Evolutionary conservation across 768 basidiomycete genomes (phyloP).

Genomic region (Postia placenta): DNA sequence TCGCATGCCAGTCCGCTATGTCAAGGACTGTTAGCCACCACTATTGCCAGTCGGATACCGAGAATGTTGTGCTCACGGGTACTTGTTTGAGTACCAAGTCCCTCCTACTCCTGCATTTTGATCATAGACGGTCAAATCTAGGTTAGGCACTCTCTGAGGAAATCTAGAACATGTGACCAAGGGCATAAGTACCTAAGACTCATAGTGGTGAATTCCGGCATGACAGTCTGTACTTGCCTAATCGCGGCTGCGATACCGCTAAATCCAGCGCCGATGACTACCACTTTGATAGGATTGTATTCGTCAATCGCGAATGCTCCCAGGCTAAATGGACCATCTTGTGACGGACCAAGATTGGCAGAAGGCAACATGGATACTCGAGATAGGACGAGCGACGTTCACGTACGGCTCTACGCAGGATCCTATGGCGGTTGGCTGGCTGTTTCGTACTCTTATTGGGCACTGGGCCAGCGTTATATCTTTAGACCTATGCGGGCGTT

Average conservation of each 20-base stretch:
- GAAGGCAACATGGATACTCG: no score
- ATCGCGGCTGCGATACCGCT: slow-evolving; percentile 56
- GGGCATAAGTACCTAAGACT: no score
- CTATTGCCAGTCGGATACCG: no score
- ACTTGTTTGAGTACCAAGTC: slow-evolving; percentile 52
- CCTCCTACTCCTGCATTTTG: slow-evolving; percentile 55
- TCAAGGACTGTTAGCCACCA: background rate
- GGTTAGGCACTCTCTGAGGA: slow-evolving; percentile 32
- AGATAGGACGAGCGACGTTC: no score
- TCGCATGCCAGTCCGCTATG: slow-evolving; percentile 53
- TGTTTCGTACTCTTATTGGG: no score
- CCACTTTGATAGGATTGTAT: slow-evolving; percentile 45
- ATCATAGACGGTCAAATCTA: slow-evolving; percentile 54
- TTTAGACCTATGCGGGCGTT: no score
- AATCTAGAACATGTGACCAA: slow-evolving; percentile 1
- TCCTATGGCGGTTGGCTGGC: no score
- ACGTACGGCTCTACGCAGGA: no score
- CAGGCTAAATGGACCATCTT: slow-evolving; percentile 18
- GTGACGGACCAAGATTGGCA: no score
- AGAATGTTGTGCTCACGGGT: slow-evolving; percentile 34
- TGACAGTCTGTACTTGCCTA: no score
- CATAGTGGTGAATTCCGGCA: no score
- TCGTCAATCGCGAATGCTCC: slow-evolving; percentile 48
- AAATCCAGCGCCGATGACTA: slow-evolving; percentile 53
- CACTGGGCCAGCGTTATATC: no score